A percentile compares a stretch with the other conserved stretches of the same genome.
Conservation (phyloP, 306 rosid genomes). For the Cucurbita pepo region DNA sequence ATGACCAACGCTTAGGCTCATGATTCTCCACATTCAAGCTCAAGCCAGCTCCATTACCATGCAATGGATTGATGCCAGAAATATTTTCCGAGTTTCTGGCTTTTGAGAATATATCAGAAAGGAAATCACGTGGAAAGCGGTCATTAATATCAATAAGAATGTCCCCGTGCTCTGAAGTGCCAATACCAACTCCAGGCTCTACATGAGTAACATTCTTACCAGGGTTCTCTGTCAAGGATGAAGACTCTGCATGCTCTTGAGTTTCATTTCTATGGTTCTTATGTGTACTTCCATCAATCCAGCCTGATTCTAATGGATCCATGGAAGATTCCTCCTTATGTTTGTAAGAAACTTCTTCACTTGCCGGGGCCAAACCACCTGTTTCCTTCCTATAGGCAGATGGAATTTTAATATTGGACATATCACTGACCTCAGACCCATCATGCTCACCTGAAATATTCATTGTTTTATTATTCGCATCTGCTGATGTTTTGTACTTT, state of each 20-base stretch:
- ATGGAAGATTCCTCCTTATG: conserved; percentile 15
- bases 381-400: conserved; percentile 13
- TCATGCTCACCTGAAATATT: conserved; percentile 18
- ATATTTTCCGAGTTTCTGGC: conserved; percentile 24
- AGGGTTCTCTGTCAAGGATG: conserved; percentile 15
- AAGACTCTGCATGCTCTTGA: conserved; percentile 7
- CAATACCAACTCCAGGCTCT: conserved; percentile 18
- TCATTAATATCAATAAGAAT: conserved; percentile 52
- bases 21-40: conserved; percentile 62
- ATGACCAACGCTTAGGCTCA: conserved; percentile 72
- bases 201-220: conserved; percentile 12
- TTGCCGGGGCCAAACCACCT: conserved; percentile 5
- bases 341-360: conserved; percentile 13
- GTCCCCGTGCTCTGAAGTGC: conserved; percentile 32
- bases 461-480: conserved; percentile 11
- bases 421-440: conserved; percentile 8
- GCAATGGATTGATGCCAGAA: conserved; percentile 26
- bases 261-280: conserved; percentile 9
- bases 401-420: conserved; percentile 10
- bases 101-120: conserved; percentile 38
- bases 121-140: conserved; percentile 46
- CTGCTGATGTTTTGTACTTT: conserved; percentile 15
- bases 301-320: conserved; percentile 18
- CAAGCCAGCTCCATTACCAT: conserved; percentile 38
- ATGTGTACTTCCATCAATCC: conserved; percentile 12